Conservation (phyloP, 495 filamentous ascomycete genomes). For the Penicillium alfredii region DNA sequence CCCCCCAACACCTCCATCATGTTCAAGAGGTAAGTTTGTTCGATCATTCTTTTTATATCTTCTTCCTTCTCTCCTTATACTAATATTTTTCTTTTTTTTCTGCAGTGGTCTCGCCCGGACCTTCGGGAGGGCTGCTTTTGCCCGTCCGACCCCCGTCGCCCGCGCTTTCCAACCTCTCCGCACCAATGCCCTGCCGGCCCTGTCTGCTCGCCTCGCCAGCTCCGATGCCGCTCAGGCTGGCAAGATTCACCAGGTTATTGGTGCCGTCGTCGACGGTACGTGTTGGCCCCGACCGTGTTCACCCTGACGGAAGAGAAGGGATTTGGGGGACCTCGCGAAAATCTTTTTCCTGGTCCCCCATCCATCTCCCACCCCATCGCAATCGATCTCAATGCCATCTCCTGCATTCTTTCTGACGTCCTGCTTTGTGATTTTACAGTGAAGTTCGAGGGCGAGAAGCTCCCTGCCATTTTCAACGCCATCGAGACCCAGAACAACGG, state of each 20-base stretch:
- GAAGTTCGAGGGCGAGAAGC: conserved; percentile 92
- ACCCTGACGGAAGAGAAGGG: conserved; percentile 23
- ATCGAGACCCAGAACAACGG: conserved; percentile 85
- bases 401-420: conserved; percentile 37
- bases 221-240: conserved; percentile 57
- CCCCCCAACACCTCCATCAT: conserved; percentile 59
- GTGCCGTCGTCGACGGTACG: conserved; percentile 66
- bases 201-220: conserved; percentile 65
- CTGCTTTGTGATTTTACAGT: conserved; percentile 43
- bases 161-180: conserved; percentile 62
- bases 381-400: conserved; percentile 27
- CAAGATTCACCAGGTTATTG: conserved; percentile 83
- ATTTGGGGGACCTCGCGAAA: conserved; percentile 36
- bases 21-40: conserved; percentile 74
- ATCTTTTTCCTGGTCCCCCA: conserved; percentile 38
- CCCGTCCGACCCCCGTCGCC: conserved; percentile 60
- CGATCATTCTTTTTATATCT: conserved; percentile 37
- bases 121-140: conserved; percentile 70
- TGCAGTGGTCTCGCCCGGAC: conserved; percentile 71
- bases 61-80: conserved; percentile 38
- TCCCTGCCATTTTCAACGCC: conserved; percentile 97
- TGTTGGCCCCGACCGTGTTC: conserved; percentile 22
- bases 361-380: conserved; percentile 34
- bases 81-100: conserved; percentile 26
- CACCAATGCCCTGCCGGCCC: conserved; percentile 52